phyloP scores from a whole-genome alignment of 2,329 filamentous ascomycete species.

The Epichloe elymi region DNA sequence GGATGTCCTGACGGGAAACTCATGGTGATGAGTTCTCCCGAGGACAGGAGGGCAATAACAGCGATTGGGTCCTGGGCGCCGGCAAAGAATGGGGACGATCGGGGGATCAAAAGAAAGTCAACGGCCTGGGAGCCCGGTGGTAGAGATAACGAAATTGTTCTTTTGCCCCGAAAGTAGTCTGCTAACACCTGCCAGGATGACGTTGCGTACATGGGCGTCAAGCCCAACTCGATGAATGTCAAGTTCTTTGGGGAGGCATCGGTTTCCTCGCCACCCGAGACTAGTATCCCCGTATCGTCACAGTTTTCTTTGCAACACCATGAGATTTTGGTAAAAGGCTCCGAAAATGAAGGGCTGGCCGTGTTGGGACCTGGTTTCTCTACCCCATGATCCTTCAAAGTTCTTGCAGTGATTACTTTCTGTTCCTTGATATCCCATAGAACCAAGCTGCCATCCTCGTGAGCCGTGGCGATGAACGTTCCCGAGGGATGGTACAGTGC shows the following conservation, averaged over 20 bases:
- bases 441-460: slow-evolving; percentile 83
- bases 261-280: slow-evolving; percentile 66
- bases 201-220: slow-evolving; percentile 82
- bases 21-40: slow-evolving; percentile 78
- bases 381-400: slow-evolving; percentile 59
- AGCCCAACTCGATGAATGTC: slow-evolving; percentile 79
- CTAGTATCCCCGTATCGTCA: slow-evolving; percentile 79
- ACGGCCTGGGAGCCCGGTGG: slow-evolving; percentile 65
- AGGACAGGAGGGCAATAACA: slow-evolving; percentile 63
- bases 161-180: slow-evolving; percentile 68
- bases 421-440: slow-evolving; percentile 93
- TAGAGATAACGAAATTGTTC: slow-evolving; percentile 56
- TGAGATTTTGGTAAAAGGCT: slow-evolving; percentile 63
- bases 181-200: slow-evolving; percentile 76
- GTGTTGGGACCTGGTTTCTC: slow-evolving; percentile 47
- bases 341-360: slow-evolving; percentile 46
- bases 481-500: slow-evolving; percentile 92
- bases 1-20: slow-evolving; percentile 87
- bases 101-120: slow-evolving; percentile 74
- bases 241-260: slow-evolving; percentile 63
- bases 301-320: slow-evolving; percentile 95
- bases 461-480: slow-evolving; percentile 72
- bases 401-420: slow-evolving; percentile 70
- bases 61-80: slow-evolving; percentile 87
- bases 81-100: slow-evolving; percentile 69